Evolutionary conservation across 441 rosid species (phyloP), one percentile per base, ranked within the genome.

Genomic region (Biscutella laevigata): DNA sequence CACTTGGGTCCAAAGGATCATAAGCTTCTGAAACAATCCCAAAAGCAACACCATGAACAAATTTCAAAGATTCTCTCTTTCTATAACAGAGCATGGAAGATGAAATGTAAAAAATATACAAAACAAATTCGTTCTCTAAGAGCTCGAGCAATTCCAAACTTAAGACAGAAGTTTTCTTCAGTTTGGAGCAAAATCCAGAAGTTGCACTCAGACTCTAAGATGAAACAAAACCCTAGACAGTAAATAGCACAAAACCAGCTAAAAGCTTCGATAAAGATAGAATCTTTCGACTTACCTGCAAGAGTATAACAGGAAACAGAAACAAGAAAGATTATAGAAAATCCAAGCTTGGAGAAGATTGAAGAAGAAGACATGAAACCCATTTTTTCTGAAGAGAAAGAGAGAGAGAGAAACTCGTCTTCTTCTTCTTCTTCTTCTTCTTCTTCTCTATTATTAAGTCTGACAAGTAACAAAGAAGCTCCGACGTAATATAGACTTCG

Each of bases 1-100:
- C 96, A 60, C 42, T 75, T 49, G 98, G 96, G 57, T 87, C 96
- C 59, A 91, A 80, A 20, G 94, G 70, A 71, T 87, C 98, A 69
- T 85, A 87, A 10, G 88, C 92, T 66, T 77, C 94, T 84, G 84
- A 62, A 57, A 61, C 63, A 35, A 73, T n/a, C 15, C 2, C 19
- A 20, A 39, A 52, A 34, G 13, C 24, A 48, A 37, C 36, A 39
- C 34, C 9, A 55, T 39, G 4, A 52, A 12, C 12, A 44, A 19
- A 22, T 3, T 36, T 40, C 6, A 43, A 10, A 26, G 10, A 26
- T 36, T 15, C 32, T 15, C 36, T 54, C 3, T 42, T 13, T 15
- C 11, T 6, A n/a, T 15, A 43, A 27, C 51, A 51, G 27, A 37
- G 47, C 46, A 25, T 28, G 16, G 29, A 48, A 55, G 49, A 5